phyloP scores from a whole-genome alignment of 1,284 basidiomycete genomes.

The Rhodotorula sp. region DNA sequence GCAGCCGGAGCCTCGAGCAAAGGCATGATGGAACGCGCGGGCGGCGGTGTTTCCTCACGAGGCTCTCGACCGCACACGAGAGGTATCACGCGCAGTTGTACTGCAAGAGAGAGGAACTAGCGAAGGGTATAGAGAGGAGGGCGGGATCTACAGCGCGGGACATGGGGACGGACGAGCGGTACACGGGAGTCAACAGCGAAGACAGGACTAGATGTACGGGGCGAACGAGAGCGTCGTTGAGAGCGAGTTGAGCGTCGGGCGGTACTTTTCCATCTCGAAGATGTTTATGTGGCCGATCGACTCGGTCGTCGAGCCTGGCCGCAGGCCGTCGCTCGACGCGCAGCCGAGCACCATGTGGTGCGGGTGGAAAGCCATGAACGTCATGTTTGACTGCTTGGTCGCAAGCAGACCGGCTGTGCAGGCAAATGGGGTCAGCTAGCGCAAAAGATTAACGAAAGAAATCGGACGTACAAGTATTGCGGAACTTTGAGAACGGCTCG shows the following conservation, averaged over 20 bases:
- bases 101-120: background rate
- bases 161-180: background rate
- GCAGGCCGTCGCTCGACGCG: slow-evolving; percentile 20
- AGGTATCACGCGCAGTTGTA: background rate
- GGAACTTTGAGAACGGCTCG: slow-evolving; percentile 45
- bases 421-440: background rate
- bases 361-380: slow-evolving; percentile 46
- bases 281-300: slow-evolving; percentile 26
- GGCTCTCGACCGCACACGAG: background rate
- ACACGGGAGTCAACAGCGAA: background rate
- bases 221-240: slow-evolving; percentile 4
- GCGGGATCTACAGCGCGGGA: background rate
- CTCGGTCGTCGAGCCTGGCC: slow-evolving; percentile 9
- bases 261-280: slow-evolving; percentile 28
- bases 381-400: slow-evolving; percentile 26
- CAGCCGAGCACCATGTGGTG: slow-evolving; percentile 47
- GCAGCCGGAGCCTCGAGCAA: slow-evolving; percentile 5
- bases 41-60: background rate
- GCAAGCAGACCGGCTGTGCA: slow-evolving; percentile 24
- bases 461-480: slow-evolving; percentile 38
- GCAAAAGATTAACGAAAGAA: too few relatives aligned
- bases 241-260: slow-evolving; percentile 19
- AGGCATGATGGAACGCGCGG: background rate
- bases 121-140: background rate
- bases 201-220: background rate